Percentiles rank a stretch among this genome's conserved stretches.
These are phyloP conservation scores for Parastagonospora avenae DNA, from an alignment of 2,329 filamentous ascomycete genomes.

Conservation along the genomic window DNA sequence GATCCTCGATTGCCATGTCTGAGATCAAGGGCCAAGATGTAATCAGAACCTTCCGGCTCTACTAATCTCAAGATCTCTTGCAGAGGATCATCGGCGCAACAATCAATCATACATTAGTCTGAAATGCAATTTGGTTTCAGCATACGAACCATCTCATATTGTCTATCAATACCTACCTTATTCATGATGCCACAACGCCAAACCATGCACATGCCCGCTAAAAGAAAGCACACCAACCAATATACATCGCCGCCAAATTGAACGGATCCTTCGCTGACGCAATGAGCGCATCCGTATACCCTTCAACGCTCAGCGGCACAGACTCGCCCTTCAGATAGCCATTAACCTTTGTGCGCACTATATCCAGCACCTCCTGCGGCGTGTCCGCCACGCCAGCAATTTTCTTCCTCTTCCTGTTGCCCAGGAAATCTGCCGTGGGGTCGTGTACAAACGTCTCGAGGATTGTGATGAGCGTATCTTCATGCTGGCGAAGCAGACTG, in stretches of 20 bases:
- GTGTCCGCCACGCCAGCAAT: slow-evolving; percentile 66
- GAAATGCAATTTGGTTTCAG: too few relatives aligned
- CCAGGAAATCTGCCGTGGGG: slow-evolving; percentile 90
- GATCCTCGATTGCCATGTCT: too few relatives aligned
- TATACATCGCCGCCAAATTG: slow-evolving; percentile 93
- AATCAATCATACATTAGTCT: too few relatives aligned
- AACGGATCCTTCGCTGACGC: slow-evolving; percentile 79
- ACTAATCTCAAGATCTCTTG: too few relatives aligned
- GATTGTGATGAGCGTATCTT: slow-evolving; percentile 96
- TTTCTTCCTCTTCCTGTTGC: slow-evolving; percentile 64
- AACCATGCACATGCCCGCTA: slow-evolving; percentile 33
- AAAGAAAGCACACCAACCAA: slow-evolving; percentile 84
- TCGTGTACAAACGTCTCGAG: slow-evolving; percentile 97
- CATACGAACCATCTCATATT: too few relatives aligned
- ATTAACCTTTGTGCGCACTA: slow-evolving; percentile 82
- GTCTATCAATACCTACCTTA: too few relatives aligned
- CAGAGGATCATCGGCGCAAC: too few relatives aligned
- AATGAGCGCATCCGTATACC: slow-evolving; percentile 95
- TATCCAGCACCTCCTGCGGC: slow-evolving; percentile 82
- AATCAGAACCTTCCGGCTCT: too few relatives aligned
- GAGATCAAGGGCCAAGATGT: too few relatives aligned
- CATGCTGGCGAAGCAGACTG: slow-evolving; percentile 81
- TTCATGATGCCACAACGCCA: too few relatives aligned
- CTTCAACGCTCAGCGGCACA: slow-evolving; percentile 91
- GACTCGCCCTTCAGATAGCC: slow-evolving; percentile 85